Evolutionary conservation across 495 filamentous ascomycete species (phyloP).

Genomic region (Penicillium soppii): DNA sequence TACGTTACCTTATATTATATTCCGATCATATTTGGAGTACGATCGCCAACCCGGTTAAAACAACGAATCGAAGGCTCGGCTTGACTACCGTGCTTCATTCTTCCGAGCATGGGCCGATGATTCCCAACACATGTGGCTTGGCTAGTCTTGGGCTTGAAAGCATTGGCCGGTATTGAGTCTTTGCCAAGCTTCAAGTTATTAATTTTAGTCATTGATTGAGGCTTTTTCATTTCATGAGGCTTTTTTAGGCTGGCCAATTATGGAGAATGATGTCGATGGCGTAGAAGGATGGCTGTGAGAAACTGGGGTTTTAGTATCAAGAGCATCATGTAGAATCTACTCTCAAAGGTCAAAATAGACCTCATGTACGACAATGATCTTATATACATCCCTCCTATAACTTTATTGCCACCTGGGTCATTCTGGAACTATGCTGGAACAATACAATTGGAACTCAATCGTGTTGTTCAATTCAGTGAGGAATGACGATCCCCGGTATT

Average conservation of each 20-base stretch:
- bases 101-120: neutral
- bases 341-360: no score
- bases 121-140: neutral
- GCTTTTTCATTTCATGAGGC: neutral
- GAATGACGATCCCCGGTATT: neutral
- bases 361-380: no score
- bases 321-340: no score
- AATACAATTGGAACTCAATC: neutral
- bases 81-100: neutral
- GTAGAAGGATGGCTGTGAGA: neutral
- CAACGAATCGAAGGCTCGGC: neutral
- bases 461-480: neutral
- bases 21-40: neutral
- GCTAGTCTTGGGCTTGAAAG: neutral
- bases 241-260: neutral
- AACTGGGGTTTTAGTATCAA: neutral
- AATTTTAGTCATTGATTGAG: conserved; percentile 1
- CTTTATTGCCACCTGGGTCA: neutral
- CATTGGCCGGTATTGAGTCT: neutral
- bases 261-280: neutral
- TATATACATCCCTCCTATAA: no score
- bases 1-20: neutral
- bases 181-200: neutral
- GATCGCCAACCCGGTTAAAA: neutral
- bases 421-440: neutral